Percentiles rank a stretch among this genome's conserved stretches.
phyloP scores from a whole-genome alignment of 2,329 filamentous ascomycete genomes.

The Rutstroemia sp. region DNA sequence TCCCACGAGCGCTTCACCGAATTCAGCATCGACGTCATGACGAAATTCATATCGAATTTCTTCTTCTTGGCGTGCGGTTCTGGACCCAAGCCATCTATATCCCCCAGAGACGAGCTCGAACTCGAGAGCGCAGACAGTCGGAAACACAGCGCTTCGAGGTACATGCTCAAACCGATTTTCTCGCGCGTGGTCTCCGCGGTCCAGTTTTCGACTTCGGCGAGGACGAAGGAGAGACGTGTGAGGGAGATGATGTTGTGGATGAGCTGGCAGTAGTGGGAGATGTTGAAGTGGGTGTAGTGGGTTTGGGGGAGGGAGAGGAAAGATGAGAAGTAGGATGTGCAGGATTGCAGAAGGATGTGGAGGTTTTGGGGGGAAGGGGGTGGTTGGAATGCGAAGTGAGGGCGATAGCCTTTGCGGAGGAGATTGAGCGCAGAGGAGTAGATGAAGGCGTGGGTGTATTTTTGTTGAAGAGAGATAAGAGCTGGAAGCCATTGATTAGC shows the following conservation, averaged over 20 bases:
- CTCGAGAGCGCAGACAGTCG: constrained; percentile 18
- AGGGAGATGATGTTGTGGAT: constrained; percentile 19
- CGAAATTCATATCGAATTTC: not conserved
- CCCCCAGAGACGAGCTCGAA: constrained; percentile 1
- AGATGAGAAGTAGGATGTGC: constrained; percentile 22
- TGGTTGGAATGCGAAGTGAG: constrained; percentile 4
- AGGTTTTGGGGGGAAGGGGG: not conserved
- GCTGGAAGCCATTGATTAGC: constrained; percentile 7
- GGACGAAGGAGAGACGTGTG: constrained; percentile 23
- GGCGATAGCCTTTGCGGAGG: constrained; percentile 14
- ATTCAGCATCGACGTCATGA: not conserved
- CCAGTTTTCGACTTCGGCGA: constrained; percentile 22
- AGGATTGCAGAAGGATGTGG: not conserved
- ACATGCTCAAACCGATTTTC: constrained; percentile 23
- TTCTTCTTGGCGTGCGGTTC: not conserved
- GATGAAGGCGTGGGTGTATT: constrained; percentile 14
- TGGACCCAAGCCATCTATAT: not conserved
- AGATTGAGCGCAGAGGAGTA: constrained; percentile 24
- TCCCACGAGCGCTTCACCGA: constrained; percentile 1
- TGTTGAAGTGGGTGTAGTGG: constrained; percentile 17
- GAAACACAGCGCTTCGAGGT: constrained; percentile 25
- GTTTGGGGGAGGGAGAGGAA: constrained; percentile 21
- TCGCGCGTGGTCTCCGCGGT: constrained; percentile 17
- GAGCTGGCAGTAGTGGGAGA: constrained; percentile 17
- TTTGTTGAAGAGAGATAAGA: constrained; percentile 14